These are phyloP conservation scores for Fraxinus floribunda DNA, from an alignment of 305 asterid species.

Conservation along the genomic window DNA sequence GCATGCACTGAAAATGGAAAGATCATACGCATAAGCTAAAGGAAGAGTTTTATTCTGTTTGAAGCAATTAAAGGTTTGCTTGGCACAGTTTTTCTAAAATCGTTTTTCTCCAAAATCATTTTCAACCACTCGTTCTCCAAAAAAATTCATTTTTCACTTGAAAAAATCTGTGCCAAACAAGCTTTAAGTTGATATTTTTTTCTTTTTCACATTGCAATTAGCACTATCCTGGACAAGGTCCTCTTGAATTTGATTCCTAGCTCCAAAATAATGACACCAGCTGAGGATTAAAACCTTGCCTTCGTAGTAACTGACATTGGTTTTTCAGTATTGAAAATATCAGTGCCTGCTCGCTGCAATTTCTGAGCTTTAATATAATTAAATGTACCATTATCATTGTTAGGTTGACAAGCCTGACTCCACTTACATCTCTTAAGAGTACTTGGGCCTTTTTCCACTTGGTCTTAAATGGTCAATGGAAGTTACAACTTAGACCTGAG, in stretches of 20 bases:
- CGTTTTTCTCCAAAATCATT: background rate
- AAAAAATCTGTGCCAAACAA: background rate
- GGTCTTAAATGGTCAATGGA: background rate
- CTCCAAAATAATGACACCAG: background rate
- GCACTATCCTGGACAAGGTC: background rate
- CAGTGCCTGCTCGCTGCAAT: background rate
- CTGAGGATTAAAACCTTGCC: background rate
- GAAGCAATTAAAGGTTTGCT: background rate
- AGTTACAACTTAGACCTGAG: slow-evolving; percentile 4
- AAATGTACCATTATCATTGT: background rate
- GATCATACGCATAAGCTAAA: background rate
- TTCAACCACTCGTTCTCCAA: background rate
- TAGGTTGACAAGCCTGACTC: background rate
- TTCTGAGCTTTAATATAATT: background rate
- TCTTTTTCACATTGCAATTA: background rate
- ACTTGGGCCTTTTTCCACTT: background rate
- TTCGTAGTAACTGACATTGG: background rate
- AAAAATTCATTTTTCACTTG: background rate
- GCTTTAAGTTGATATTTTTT: background rate
- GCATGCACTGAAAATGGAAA: background rate
- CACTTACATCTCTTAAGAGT: background rate
- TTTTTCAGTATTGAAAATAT: background rate
- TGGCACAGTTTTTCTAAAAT: background rate
- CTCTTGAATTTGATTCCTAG: background rate
- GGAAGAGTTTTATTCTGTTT: background rate